Base-by-base conservation (phyloP, 73 alveolate genomes). In the Paramecium sexaurelia region DNA sequence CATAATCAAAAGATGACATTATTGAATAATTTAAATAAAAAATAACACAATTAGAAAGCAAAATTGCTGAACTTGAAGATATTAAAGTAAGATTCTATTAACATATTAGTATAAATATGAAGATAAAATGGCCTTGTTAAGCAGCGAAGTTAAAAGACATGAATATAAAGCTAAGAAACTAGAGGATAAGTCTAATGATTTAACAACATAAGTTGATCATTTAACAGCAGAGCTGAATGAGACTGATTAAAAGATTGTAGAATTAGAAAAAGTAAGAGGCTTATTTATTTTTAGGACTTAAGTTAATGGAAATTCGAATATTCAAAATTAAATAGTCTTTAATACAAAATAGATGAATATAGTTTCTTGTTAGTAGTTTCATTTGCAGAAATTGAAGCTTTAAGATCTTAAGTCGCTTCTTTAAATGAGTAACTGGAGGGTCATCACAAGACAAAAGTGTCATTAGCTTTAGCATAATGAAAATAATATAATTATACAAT, bases 91-190 rank as follows among this genome's bases (percentile, higher is more conserved):
- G 0, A 33, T 6, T 10, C 4, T 0, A 73, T 27, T 35, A 29
- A 11, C 3, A 73, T 45, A 27, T 11, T 27, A 78, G 90, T 19
- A 41, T 22, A 78, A 78, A 78, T 39, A 78, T 41, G 73, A 41
- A 78, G 43, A 19, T 78, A 41, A 43, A 78, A 78, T 78, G 73
- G 68, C 90, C 6, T 15, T 41, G 2, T 78, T 78, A 22, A 51
- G 73, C 6, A 78, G 75, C 22, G 90, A 78, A n/a, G 47, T 78
- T n/a, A 40, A 78, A 40, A 71, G 61, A 71, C 29, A 71, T 32
- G 56, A 71, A 37, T 71, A 3, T 24, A 71, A 71, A 17, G n/a
- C 55, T 15, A 15, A 32, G 27, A 71, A 11, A 15, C 17, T 71
- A 19, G 86, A 71, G 7, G 61, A 32, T 4, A 29, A 36, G 9